Conservation (phyloP, 305 asterid genomes). For the Solanum hybrid region DNA sequence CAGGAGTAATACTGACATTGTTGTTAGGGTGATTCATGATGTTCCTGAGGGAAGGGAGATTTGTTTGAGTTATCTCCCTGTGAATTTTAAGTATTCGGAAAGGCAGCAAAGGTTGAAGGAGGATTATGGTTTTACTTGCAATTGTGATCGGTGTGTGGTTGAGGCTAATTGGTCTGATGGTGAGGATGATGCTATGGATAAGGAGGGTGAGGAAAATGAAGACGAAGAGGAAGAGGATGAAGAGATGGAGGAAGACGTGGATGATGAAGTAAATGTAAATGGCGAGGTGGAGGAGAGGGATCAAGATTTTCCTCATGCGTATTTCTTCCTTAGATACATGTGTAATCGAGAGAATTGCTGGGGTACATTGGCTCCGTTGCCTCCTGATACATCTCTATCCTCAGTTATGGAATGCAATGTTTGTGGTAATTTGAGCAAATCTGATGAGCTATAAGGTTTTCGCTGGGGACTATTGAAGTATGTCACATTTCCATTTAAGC, state of each 20-base stretch:
- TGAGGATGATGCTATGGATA: slow-evolving; percentile 37
- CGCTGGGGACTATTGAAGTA: slow-evolving; percentile 5
- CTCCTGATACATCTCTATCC: slow-evolving; percentile 39
- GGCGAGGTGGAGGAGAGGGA: slow-evolving; percentile 25
- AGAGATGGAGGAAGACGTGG: slow-evolving; percentile 42
- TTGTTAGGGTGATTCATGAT: slow-evolving; percentile 70
- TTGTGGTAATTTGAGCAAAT: slow-evolving; percentile 54
- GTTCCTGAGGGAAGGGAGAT: slow-evolving; percentile 64
- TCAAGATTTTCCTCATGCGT: slow-evolving; percentile 70
- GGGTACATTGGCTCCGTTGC: slow-evolving; percentile 90
- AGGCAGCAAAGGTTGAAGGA: slow-evolving; percentile 80
- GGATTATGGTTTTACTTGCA: slow-evolving; percentile 68
- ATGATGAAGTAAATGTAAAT: slow-evolving; percentile 5
- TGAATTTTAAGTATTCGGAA: slow-evolving; percentile 55
- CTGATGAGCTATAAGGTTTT: slow-evolving; percentile 22
- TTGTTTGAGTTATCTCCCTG: slow-evolving; percentile 85
- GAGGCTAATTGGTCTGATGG: slow-evolving; percentile 88
- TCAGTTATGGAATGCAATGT: slow-evolving; percentile 73
- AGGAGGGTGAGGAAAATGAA: slow-evolving; percentile 26
- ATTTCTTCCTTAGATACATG: slow-evolving; percentile 70
- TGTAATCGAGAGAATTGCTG: slow-evolving; percentile 64
- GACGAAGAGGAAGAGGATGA: slow-evolving; percentile 32
- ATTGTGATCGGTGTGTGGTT: slow-evolving; percentile 85
- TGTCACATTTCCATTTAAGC: neutral
- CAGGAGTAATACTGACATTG: slow-evolving; percentile 34